Conservation (phyloP, 805 yeast species). For the Saturnispora diversa region DNA sequence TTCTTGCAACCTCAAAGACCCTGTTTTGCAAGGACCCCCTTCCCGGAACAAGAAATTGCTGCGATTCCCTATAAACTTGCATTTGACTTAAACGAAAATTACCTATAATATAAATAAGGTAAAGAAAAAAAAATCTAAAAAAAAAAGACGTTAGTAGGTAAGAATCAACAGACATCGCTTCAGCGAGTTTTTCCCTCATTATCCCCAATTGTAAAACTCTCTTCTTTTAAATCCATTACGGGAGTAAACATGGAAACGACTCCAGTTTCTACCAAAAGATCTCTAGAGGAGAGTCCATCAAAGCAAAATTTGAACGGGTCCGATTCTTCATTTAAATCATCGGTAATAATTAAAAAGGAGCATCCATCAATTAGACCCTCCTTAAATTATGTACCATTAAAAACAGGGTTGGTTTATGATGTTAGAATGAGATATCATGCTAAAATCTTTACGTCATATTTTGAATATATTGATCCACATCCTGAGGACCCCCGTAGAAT, state of each 20-base stretch:
- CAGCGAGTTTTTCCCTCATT: no score
- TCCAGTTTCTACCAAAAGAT: no score
- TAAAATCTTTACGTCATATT: conserved; percentile 82
- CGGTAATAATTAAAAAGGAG: neutral
- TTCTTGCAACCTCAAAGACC: conserved; percentile 43
- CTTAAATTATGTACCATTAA: conserved; percentile 61
- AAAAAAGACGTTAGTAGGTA: neutral
- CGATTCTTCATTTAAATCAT: neutral
- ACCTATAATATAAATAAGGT: neutral
- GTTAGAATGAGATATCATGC: conserved; percentile 98
- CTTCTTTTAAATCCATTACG: conserved; percentile 1
- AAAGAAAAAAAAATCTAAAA: conserved; percentile 1
- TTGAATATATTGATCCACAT: conserved; percentile 94
- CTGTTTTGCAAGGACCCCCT: conserved; percentile 50
- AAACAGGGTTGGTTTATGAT: conserved; percentile 93
- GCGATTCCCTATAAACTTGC: conserved; percentile 37
- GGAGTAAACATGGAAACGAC: no score
- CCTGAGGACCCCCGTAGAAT: conserved; percentile 98
- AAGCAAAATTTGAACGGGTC: conserved; percentile 22
- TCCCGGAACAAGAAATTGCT: conserved; percentile 32
- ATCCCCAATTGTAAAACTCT: no score
- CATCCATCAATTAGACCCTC: conserved; percentile 54
- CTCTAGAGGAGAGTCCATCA: no score
- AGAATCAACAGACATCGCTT: neutral
- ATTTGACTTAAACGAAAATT: conserved; percentile 14